Percentiles rank a stretch among this genome's conserved stretches.
Conservation (phyloP, 805 yeast genomes). For the Ogataea ganodermae region DNA sequence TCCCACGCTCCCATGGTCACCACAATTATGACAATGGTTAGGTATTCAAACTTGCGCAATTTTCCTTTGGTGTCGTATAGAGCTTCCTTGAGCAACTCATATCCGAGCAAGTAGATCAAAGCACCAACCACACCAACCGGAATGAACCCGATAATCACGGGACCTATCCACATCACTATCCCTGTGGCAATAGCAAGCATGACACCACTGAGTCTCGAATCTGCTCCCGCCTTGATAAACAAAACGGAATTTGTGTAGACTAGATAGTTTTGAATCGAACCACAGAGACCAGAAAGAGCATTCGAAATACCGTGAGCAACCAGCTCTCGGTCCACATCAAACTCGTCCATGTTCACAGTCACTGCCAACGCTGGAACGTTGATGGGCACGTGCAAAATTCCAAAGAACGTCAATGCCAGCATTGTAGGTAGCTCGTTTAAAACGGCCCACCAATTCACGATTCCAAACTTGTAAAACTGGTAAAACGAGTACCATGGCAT, state of each 20-base stretch:
- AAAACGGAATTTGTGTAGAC: conserved; percentile 93
- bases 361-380: conserved; percentile 97
- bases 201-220: conserved; percentile 85
- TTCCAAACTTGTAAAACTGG: conserved; percentile 61
- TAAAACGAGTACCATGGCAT: conserved; percentile 94
- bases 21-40: conserved; percentile 84
- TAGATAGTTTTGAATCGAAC: conserved; percentile 90
- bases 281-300: conserved; percentile 76
- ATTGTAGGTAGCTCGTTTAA: conserved; percentile 80
- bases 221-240: conserved; percentile 94
- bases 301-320: conserved; percentile 95
- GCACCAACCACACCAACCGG: conserved; percentile 97
- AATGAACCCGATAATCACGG: conserved; percentile 87
- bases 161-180: conserved; percentile 83
- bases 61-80: conserved; percentile 81
- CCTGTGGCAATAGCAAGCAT: conserved; percentile 82
- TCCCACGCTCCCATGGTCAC: conserved; percentile 94
- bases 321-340: conserved; percentile 89
- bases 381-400: conserved; percentile 94
- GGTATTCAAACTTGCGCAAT: conserved; percentile 73
- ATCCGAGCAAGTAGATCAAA: conserved; percentile 84
- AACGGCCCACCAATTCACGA: conserved; percentile 76
- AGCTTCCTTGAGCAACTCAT: conserved; percentile 86
- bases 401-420: conserved; percentile 94
- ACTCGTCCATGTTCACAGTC: conserved; percentile 78